Conservation (phyloP, 208 protist genomes). For the Naegleria lovaniensis region DNA sequence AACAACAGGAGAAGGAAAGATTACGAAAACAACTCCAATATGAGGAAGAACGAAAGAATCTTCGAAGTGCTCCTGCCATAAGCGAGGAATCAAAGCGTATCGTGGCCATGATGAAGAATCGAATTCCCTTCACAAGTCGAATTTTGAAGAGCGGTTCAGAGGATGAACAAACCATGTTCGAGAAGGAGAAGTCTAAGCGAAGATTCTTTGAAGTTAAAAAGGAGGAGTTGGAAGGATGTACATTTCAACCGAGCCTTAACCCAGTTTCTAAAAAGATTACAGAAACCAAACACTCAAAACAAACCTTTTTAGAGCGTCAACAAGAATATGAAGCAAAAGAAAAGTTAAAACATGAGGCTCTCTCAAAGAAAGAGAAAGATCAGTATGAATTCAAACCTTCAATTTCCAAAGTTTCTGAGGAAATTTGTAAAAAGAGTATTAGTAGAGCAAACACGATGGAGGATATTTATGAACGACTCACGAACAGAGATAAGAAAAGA, state of each 20-base stretch:
- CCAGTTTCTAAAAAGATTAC: neutral
- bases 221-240: neutral
- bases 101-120: neutral
- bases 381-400: neutral
- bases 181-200: neutral
- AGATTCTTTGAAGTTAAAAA: neutral
- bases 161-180: neutral
- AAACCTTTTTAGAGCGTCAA: neutral
- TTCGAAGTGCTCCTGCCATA: neutral
- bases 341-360: neutral
- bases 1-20: neutral
- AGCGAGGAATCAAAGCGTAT: neutral
- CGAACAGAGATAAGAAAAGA: neutral
- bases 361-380: neutral
- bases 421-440: neutral
- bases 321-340: neutral
- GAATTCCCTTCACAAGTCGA: neutral
- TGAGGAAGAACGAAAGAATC: neutral
- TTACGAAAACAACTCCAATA: neutral
- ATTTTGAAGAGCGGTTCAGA: neutral
- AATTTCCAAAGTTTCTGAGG: neutral
- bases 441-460: neutral
- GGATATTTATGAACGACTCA: neutral
- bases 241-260: slow-evolving; percentile 8
- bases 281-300: no score